phyloP scores from a whole-genome alignment of 208 protist species.

The Trypanosoma rangeli region DNA sequence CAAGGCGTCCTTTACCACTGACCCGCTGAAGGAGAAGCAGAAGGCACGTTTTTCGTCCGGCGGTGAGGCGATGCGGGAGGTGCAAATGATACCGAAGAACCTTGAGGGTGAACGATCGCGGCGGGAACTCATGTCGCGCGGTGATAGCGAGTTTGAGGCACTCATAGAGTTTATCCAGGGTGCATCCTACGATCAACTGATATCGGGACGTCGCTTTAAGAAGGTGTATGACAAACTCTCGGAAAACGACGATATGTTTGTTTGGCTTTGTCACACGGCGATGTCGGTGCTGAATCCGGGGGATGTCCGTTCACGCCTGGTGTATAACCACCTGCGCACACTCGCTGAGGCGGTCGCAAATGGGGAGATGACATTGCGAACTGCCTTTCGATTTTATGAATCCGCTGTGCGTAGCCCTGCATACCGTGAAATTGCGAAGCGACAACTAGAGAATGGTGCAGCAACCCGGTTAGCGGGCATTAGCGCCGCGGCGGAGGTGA shows the following conservation, averaged over 20 bases:
- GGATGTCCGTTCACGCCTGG: conserved; percentile 81
- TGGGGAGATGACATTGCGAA: conserved; percentile 86
- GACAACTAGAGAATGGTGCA: conserved; percentile 79
- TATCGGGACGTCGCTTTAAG: conserved; percentile 85
- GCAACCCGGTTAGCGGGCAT: conserved; percentile 86
- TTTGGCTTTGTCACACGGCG: conserved; percentile 90
- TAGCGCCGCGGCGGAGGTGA: conserved; percentile 83
- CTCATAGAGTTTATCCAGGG: conserved; percentile 89
- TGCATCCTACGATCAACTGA: conserved; percentile 87
- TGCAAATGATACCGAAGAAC: conserved; percentile 82
- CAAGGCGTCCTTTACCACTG: conserved; percentile 85
- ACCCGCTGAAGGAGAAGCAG: conserved; percentile 90
- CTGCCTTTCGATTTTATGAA: conserved; percentile 89
- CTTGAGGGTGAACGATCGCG: conserved; percentile 76
- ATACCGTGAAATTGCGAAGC: conserved; percentile 79
- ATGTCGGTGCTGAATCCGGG: conserved; percentile 92
- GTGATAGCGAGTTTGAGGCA: conserved; percentile 82
- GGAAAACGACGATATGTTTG: conserved; percentile 91
- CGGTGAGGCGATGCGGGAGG: conserved; percentile 87
- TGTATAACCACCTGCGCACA: conserved; percentile 87
- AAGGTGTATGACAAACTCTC: conserved; percentile 86
- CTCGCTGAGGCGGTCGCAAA: conserved; percentile 84
- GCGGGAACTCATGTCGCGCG: conserved; percentile 52
- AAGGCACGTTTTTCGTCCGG: conserved; percentile 84
- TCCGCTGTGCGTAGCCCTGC: conserved; percentile 84